These are phyloP conservation scores for Moesziomyces parantarcticus DNA, from an alignment of 1,284 basidiomycete species.

Conservation along the genomic window DNA sequence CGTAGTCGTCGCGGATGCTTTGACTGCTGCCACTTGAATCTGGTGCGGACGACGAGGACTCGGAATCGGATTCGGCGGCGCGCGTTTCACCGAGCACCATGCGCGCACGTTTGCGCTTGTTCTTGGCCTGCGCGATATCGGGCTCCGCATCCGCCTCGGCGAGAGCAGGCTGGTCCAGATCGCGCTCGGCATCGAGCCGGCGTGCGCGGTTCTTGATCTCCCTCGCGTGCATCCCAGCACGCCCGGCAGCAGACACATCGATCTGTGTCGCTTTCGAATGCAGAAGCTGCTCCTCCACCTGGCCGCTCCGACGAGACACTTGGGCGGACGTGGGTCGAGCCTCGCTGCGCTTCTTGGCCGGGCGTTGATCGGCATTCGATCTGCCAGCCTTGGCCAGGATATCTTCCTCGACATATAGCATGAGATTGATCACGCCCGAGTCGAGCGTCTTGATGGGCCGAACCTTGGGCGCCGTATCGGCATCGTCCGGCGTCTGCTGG, in stretches of 20 bases:
- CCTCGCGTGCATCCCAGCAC: slow-evolving; percentile 12
- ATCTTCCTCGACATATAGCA: slow-evolving; percentile 52
- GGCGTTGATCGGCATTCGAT: not conserved
- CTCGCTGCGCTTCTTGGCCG: not conserved
- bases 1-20: slow-evolving; percentile 73
- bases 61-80: slow-evolving; percentile 29
- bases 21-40: slow-evolving; percentile 37
- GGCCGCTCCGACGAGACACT: not conserved
- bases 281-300: slow-evolving; percentile 23
- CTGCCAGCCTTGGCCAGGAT: slow-evolving; percentile 34
- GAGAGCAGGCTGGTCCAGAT: slow-evolving; percentile 40
- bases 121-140: slow-evolving; percentile 27
- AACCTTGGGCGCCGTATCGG: slow-evolving; percentile 21
- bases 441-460: slow-evolving; percentile 51
- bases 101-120: slow-evolving; percentile 41
- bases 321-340: slow-evolving; percentile 24
- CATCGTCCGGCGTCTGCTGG: not conserved
- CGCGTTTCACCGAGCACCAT: slow-evolving; percentile 48
- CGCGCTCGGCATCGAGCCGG: slow-evolving; percentile 36
- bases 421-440: slow-evolving; percentile 46
- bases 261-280: slow-evolving; percentile 36
- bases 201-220: slow-evolving; percentile 37
- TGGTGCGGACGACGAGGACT: slow-evolving; percentile 18
- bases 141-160: slow-evolving; percentile 26
- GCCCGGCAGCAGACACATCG: slow-evolving; percentile 12